Conservation (phyloP, 805 yeast genomes). For the Spathaspora arborariae region DNA sequence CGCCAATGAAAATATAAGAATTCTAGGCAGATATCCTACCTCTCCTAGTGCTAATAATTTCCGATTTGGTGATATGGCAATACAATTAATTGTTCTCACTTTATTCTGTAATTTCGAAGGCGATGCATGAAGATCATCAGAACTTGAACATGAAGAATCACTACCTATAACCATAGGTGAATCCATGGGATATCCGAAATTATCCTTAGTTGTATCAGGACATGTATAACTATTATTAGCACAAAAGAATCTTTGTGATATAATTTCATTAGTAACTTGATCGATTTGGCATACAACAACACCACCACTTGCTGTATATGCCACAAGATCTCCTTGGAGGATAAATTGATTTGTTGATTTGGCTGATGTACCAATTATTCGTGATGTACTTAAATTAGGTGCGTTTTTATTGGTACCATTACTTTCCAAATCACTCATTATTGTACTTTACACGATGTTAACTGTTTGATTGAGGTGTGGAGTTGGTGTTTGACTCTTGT, state of each 20-base stretch:
- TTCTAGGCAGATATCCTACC: constrained; percentile 63
- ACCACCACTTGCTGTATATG: constrained; percentile 58
- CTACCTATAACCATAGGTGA: background rate
- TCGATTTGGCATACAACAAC: constrained; percentile 46
- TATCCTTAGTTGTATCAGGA: background rate
- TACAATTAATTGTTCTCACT: constrained; percentile 51
- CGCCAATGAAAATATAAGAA: constrained; percentile 56
- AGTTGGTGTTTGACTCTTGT: no score
- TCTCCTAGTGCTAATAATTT: constrained; percentile 66
- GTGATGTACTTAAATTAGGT: background rate
- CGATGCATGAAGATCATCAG: constrained; percentile 4
- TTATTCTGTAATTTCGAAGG: constrained; percentile 31
- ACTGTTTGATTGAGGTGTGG: background rate
- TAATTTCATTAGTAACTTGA: constrained; percentile 11
- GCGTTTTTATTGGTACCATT: background rate
- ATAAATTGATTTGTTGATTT: constrained; percentile 37
- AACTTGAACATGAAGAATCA: background rate
- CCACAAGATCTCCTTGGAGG: constrained; percentile 38
- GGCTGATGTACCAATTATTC: constrained; percentile 46
- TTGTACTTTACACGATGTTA: background rate
- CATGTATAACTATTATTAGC: constrained; percentile 29
- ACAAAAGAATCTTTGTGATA: constrained; percentile 48
- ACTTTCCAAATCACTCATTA: background rate
- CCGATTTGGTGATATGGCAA: constrained; percentile 56
- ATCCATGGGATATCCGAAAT: background rate